Conservation (phyloP, 2,329 filamentous ascomycete species). For the Pseudopyrenochaeta lycopersici region DNA sequence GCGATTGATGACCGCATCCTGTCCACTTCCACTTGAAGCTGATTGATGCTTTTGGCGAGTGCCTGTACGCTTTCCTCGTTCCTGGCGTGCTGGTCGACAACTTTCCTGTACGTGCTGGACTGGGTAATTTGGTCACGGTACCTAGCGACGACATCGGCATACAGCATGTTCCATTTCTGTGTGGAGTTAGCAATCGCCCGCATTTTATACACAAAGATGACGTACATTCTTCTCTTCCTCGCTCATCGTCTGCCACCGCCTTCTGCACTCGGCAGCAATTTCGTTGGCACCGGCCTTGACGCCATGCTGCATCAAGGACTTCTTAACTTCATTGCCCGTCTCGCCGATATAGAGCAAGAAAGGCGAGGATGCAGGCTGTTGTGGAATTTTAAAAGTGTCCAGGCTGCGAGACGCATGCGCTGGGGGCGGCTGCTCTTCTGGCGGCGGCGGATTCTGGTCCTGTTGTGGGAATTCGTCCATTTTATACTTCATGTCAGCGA, state of each 20-base stretch:
- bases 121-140: slow-evolving; percentile 51
- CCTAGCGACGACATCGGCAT: slow-evolving; percentile 50
- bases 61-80: slow-evolving; percentile 51
- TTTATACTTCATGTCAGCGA: slow-evolving; percentile 48
- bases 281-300: slow-evolving; percentile 51
- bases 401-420: slow-evolving; percentile 32
- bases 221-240: slow-evolving; percentile 50
- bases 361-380: slow-evolving; percentile 51
- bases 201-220: neutral
- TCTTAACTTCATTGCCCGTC: slow-evolving; percentile 50
- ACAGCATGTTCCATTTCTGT: slow-evolving; percentile 53
- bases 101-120: slow-evolving; percentile 46
- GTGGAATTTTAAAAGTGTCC: slow-evolving; percentile 46
- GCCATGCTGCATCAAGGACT: slow-evolving; percentile 44
- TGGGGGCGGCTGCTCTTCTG: slow-evolving; percentile 17
- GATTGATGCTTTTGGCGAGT: slow-evolving; percentile 51
- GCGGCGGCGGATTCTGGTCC: slow-evolving; percentile 24
- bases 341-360: slow-evolving; percentile 53
- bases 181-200: slow-evolving; percentile 18
- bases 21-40: slow-evolving; percentile 51
- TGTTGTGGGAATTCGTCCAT: slow-evolving; percentile 41
- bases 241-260: slow-evolving; percentile 50
- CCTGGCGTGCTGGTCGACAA: slow-evolving; percentile 48
- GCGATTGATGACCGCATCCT: slow-evolving; percentile 47
- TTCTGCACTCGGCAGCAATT: slow-evolving; percentile 52